Evolutionary conservation across 345 rosid species (phyloP), one percentile per base, ranked within the genome.

Genomic region (Trapa bicornis): DNA sequence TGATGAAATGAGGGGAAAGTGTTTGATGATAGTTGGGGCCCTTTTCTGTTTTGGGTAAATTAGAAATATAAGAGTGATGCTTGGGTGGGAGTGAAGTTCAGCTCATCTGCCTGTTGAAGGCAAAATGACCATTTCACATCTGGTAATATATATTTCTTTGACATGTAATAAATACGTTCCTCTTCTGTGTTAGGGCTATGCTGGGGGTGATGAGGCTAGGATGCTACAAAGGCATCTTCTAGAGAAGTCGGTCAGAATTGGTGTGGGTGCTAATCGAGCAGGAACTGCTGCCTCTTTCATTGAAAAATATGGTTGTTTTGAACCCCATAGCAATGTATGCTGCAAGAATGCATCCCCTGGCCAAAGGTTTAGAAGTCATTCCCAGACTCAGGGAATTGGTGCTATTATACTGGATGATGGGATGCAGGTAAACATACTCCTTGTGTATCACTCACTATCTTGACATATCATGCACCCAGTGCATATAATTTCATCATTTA

Each of bases 131-230:
- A 43, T 35, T 13, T 66, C 29, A 29, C 11, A 65, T 4, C 22
- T n/a, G 36, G 15, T n/a, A 10, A 1, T 13, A 12, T 22, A 5
- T 65, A 22, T 65, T 65, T 12, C 22, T 50, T 66, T 41, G 43
- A 41, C 7, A 41, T 41, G 1, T 41, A 8, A 22, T 22, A 22
- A 29, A 66, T n/a, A 32, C 65, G 35, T 37, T 11, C 2, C 2
- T 22, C 41, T 56, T 14, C 48, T 37, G 6, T 69, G 56, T 61
- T 56, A 86, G 97, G 97, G 97, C 71, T 91, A 91, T 77, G 89
- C 82, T 64, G 92, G 97, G 62, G 97, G 96, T 64, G 97, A 87
- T 82, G 97, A 91, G 80, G 91, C 80, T 60, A 87, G 75, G 79
- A 91, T 89, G 94, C 89, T 91, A 65, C 70, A 74, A 48, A 85